Evolutionary conservation across 192 early-diverging fungal genomes (phyloP).

Genomic region (Coemansia sp.): DNA sequence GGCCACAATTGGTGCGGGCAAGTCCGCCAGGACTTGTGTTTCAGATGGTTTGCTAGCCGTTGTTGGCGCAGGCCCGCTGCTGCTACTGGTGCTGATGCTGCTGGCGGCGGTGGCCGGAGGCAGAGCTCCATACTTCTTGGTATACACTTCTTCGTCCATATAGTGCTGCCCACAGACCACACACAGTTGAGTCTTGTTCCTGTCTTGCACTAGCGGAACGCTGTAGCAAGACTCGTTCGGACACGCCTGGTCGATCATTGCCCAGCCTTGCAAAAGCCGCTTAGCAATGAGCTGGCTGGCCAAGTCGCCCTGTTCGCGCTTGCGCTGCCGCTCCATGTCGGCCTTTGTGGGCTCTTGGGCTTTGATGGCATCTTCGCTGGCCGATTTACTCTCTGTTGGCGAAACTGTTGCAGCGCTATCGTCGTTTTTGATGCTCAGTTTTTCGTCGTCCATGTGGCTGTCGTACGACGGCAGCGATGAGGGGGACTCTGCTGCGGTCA

Average conservation of each 20-base stretch:
- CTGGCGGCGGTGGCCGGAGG: neutral
- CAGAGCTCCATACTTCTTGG: constrained; percentile 25
- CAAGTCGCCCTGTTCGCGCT: constrained; percentile 35
- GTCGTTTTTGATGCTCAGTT: constrained; percentile 2
- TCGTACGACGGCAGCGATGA: too few species aligned
- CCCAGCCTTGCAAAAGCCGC: constrained; percentile 48
- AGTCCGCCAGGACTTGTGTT: neutral
- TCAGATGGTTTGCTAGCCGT: neutral
- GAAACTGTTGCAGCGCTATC: neutral
- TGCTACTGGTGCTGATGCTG: neutral
- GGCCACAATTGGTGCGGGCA: neutral
- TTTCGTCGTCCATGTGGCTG: constrained; percentile 15
- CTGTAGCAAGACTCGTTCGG: constrained; percentile 28
- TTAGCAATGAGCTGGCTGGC: constrained; percentile 47
- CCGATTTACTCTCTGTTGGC: neutral
- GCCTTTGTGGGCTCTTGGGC: neutral
- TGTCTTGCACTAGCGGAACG: constrained; percentile 42
- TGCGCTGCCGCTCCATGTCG: constrained; percentile 5
- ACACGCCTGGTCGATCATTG: constrained; percentile 41
- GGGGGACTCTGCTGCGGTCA: neutral
- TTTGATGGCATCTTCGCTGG: neutral
- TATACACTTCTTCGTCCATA: constrained; percentile 44
- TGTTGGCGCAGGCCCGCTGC: too few species aligned
- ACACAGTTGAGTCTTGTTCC: constrained; percentile 33
- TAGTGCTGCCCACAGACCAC: constrained; percentile 40